phyloP scores from a whole-genome alignment of 257 asterid genomes.

The Fraxinus cuspidata region DNA sequence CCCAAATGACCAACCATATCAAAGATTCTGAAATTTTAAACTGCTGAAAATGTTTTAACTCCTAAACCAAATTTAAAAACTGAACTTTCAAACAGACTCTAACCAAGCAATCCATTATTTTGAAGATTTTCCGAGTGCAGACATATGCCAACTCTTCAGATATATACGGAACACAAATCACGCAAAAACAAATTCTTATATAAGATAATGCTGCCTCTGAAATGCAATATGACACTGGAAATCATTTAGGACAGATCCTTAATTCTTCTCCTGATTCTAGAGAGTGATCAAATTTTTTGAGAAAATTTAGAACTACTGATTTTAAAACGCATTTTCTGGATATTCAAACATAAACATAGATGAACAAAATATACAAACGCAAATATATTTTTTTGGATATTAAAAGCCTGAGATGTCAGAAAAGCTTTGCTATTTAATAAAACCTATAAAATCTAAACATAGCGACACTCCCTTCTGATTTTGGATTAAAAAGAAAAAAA shows the following conservation, averaged over 20 bases:
- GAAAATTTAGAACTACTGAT: neutral
- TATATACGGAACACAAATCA: neutral
- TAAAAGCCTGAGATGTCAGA: constrained; percentile 2
- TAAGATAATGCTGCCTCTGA: neutral
- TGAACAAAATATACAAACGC: neutral
- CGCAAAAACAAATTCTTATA: neutral
- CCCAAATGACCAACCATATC: constrained; percentile 42
- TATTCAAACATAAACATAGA: neutral
- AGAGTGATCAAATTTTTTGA: neutral
- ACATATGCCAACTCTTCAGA: neutral
- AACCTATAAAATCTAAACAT: constrained; percentile 8
- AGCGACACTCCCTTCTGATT: neutral
- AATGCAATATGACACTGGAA: neutral
- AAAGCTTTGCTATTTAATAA: neutral
- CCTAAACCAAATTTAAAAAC: constrained; percentile 15
- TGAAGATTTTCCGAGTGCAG: neutral
- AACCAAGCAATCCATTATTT: neutral
- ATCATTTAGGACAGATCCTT: neutral
- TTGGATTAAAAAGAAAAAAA: neutral
- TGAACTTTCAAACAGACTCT: neutral
- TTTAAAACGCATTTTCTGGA: neutral
- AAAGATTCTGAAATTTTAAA: neutral
- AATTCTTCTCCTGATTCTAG: neutral
- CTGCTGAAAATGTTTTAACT: constrained; percentile 1
- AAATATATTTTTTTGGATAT: neutral